Conservation (phyloP, 305 asterid species). For the Coffea humblotiana region DNA sequence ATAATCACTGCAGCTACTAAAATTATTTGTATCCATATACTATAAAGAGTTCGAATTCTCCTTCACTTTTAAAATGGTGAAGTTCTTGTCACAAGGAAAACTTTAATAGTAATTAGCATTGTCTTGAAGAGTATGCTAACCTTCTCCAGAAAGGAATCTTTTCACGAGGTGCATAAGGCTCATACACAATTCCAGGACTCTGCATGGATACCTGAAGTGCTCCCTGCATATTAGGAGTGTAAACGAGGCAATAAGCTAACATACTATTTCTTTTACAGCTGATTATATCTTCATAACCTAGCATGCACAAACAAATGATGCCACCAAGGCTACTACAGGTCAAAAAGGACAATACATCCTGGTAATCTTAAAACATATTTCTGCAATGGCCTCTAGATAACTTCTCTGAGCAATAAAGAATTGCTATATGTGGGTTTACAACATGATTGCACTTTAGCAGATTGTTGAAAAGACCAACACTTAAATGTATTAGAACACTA, state of each 20-base stretch:
- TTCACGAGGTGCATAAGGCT: conserved; percentile 81
- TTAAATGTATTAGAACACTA: neutral
- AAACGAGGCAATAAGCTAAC: conserved; percentile 9
- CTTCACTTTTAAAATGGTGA: neutral
- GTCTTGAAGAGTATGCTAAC: conserved; percentile 38
- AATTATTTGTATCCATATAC: neutral
- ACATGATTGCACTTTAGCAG: neutral
- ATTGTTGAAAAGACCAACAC: no score
- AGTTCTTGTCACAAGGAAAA: neutral
- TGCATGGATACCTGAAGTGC: conserved; percentile 55
- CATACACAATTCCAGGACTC: conserved; percentile 87
- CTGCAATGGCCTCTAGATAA: neutral
- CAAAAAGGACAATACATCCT: neutral
- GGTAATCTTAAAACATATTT: neutral
- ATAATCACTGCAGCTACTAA: neutral
- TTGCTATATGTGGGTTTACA: no score
- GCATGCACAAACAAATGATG: neutral
- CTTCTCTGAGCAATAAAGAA: neutral
- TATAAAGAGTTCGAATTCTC: neutral
- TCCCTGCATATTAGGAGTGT: conserved; percentile 51
- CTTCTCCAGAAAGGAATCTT: conserved; percentile 68
- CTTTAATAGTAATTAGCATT: neutral
- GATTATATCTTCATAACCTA: neutral
- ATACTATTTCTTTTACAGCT: neutral
- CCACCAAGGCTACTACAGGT: neutral